A percentile compares a stretch with the other conserved stretches of the same genome.
Conservation (phyloP, 2,329 filamentous ascomycete species). For the Aureobasidium sp. region DNA sequence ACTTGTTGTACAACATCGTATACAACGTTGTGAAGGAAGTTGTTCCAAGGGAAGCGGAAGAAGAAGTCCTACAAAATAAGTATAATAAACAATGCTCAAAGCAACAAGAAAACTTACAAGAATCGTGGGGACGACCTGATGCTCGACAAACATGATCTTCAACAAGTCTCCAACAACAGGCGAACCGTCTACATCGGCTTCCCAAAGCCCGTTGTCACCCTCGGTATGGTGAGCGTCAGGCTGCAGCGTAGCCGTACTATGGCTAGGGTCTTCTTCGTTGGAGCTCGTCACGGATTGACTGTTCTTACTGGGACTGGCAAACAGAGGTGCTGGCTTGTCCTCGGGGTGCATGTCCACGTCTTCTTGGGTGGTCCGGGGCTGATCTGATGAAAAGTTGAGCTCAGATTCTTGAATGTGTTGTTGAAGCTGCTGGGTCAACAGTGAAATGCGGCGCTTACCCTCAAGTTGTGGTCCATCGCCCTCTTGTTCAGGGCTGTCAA, state of each 20-base stretch:
- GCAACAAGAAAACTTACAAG: constrained; percentile 53
- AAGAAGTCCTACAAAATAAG: constrained; percentile 70
- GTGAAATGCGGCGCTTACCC: constrained; percentile 29
- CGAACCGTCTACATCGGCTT: constrained; percentile 51
- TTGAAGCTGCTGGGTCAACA: constrained; percentile 35
- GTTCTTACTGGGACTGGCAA: constrained; percentile 35
- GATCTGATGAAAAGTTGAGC: constrained; percentile 24
- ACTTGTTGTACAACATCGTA: constrained; percentile 99
- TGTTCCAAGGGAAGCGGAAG: constrained; percentile 98
- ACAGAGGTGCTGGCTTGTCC: constrained; percentile 61
- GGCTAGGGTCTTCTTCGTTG: constrained; percentile 14
- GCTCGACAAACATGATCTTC: constrained; percentile 93
- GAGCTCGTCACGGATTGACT: constrained; percentile 13
- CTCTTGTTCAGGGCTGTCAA: constrained; percentile 7
- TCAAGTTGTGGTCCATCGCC: constrained; percentile 13
- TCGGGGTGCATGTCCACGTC: constrained; percentile 45
- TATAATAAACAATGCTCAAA: not conserved
- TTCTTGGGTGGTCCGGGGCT: constrained; percentile 21
- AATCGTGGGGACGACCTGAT: constrained; percentile 90
- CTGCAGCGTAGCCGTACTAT: constrained; percentile 17
- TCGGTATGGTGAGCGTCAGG: constrained; percentile 12
- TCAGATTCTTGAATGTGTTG: constrained; percentile 19
- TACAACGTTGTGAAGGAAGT: constrained; percentile 97
- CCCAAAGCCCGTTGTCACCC: constrained; percentile 34
- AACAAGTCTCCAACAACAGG: constrained; percentile 90